These are phyloP conservation scores for Phytophthora fragariaefolia DNA, from an alignment of 352 stramenopile genomes.

Conservation along the genomic window DNA sequence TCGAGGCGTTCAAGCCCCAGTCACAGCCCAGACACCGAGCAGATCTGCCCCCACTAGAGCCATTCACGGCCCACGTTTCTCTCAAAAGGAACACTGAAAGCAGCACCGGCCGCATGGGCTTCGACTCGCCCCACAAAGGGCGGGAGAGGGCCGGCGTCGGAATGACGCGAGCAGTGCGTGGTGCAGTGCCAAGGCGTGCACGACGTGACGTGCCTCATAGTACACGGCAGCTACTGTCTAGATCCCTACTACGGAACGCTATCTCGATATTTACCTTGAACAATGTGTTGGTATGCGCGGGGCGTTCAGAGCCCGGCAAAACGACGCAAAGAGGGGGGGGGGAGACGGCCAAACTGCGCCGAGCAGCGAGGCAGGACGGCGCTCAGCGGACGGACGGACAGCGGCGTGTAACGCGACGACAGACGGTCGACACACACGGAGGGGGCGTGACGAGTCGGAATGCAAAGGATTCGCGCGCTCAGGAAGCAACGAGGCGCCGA, in stretches of 20 bases:
- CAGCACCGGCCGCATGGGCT: constrained; percentile 7
- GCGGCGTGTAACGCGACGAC: constrained; percentile 21
- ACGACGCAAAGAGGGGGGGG: constrained; percentile 10
- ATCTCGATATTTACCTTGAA: constrained; percentile 40
- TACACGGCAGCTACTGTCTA: constrained; percentile 11
- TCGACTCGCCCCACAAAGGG: constrained; percentile 5
- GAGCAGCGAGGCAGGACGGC: constrained; percentile 8
- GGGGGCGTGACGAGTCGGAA: constrained; percentile 26
- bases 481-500: constrained; percentile 1
- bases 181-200: constrained; percentile 3
- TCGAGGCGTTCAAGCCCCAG: constrained; percentile 10
- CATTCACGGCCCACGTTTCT: constrained; percentile 18
- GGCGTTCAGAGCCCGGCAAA: constrained; percentile 6
- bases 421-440: constrained; percentile 8
- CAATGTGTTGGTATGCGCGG: constrained; percentile 23
- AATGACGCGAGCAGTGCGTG: constrained; percentile 22
- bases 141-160: constrained; percentile 18
- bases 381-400: constrained; percentile 14
- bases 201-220: neutral
- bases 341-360: constrained; percentile 14
- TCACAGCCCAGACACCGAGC: constrained; percentile 21
- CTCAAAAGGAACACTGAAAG: constrained; percentile 7
- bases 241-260: constrained; percentile 10
- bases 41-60: constrained; percentile 9
- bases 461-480: constrained; percentile 33